A percentile compares a stretch with the other conserved stretches of the same genome.
Evolutionary conservation across 176 grass and related monocot species (phyloP).

Genomic region (Phragmites australis): DNA sequence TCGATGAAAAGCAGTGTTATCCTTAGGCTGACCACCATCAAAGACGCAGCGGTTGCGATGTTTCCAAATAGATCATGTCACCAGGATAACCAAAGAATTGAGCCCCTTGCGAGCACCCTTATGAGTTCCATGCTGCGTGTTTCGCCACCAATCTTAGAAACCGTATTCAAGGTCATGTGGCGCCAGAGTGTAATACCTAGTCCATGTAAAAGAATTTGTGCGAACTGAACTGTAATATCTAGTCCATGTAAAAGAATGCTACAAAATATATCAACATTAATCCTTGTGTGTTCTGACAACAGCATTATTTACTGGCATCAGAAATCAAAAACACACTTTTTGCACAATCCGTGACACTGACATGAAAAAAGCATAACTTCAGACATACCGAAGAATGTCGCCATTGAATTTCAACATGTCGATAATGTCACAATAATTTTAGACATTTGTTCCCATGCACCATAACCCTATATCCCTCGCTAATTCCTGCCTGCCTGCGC

Average conservation of each 20-base stretch:
- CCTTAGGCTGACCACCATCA: too few species aligned
- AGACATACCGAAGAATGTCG: neutral
- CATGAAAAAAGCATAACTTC: neutral
- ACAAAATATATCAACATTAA: neutral
- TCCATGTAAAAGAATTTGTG: neutral
- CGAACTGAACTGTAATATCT: neutral
- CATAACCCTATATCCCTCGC: neutral
- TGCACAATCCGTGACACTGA: neutral
- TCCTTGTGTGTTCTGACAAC: neutral
- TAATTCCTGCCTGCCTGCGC: conserved; percentile 15
- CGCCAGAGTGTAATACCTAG: too few species aligned
- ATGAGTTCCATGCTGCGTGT: too few species aligned
- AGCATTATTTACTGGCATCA: neutral
- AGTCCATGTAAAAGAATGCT: neutral
- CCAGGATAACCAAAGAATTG: too few species aligned
- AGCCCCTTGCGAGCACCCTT: too few species aligned
- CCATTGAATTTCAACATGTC: neutral
- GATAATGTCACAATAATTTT: neutral
- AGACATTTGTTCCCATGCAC: neutral
- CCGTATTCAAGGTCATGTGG: too few species aligned
- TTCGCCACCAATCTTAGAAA: too few species aligned
- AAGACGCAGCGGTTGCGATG: too few species aligned
- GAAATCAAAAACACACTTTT: neutral
- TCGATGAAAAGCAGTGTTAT: too few species aligned
- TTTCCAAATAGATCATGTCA: too few species aligned